phyloP scores from a whole-genome alignment of 2,329 filamentous ascomycete genomes.

The Dryadomyces quercivorus region DNA sequence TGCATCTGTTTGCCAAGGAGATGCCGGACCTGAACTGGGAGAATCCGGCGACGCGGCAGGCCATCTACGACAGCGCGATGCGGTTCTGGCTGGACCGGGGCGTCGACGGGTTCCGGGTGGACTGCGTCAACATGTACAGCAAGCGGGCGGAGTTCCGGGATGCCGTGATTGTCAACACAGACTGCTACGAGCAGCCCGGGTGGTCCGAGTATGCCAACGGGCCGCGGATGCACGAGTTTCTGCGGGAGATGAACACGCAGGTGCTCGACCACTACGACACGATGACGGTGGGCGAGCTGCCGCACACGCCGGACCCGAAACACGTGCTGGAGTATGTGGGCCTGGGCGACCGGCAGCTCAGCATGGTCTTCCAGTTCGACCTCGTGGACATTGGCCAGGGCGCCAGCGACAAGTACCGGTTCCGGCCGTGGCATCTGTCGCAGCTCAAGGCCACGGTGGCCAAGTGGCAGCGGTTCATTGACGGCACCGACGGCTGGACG shows the following conservation, averaged over 20 bases:
- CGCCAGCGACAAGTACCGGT: slow-evolving; percentile 35
- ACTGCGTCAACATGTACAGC: slow-evolving; percentile 62
- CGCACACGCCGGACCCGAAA: slow-evolving; percentile 44
- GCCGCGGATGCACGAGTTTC: slow-evolving; percentile 55
- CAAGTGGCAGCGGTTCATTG: slow-evolving; percentile 38
- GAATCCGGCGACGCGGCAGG: slow-evolving; percentile 51
- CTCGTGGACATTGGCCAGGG: slow-evolving; percentile 49
- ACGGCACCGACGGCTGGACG: slow-evolving; percentile 42
- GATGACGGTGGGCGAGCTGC: slow-evolving; percentile 62
- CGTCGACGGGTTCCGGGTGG: slow-evolving; percentile 62
- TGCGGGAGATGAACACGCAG: slow-evolving; percentile 49
- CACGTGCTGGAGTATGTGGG: slow-evolving; percentile 49
- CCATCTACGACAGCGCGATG: slow-evolving; percentile 61
- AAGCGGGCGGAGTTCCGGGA: slow-evolving; percentile 45
- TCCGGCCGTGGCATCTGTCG: slow-evolving; percentile 33
- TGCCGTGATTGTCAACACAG: slow-evolving; percentile 29
- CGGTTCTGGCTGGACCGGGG: slow-evolving; percentile 69
- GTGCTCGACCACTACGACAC: slow-evolving; percentile 48
- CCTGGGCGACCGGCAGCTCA: slow-evolving; percentile 44
- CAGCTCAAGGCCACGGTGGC: slow-evolving; percentile 29
- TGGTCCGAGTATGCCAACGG: slow-evolving; percentile 52
- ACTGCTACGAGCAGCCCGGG: slow-evolving; percentile 39
- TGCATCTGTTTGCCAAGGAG: slow-evolving; percentile 55
- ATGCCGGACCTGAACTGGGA: slow-evolving; percentile 87
- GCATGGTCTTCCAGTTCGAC: slow-evolving; percentile 61